Evolutionary conservation across 148 eudicot genomes (phyloP).

Genomic region (Euryodendron excelsum): DNA sequence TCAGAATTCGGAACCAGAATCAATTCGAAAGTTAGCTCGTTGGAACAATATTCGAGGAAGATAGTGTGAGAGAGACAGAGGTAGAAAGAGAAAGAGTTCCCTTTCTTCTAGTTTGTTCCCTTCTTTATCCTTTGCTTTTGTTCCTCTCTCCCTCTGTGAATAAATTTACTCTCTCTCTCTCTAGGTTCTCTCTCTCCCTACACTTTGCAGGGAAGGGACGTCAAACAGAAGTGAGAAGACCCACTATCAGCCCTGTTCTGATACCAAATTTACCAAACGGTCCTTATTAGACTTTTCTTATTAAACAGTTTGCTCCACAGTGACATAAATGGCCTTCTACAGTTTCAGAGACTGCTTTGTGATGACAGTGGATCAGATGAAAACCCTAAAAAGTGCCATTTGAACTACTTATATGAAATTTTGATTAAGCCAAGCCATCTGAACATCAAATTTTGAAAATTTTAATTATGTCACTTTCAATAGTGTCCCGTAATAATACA

Average conservation of each 20-base stretch:
- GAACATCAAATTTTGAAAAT: too few relatives aligned
- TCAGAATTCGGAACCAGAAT: neutral
- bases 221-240: slow-evolving; percentile 32
- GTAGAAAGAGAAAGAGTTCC: slow-evolving; percentile 1
- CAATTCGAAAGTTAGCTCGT: slow-evolving; percentile 1
- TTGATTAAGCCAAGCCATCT: too few relatives aligned
- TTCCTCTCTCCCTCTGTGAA: neutral
- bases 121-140: slow-evolving; percentile 20
- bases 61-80: neutral
- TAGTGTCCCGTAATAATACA: too few relatives aligned
- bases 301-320: neutral
- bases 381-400: too few relatives aligned
- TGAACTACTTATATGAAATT: too few relatives aligned
- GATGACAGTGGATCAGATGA: too few relatives aligned
- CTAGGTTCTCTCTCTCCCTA: slow-evolving; percentile 6
- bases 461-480: too few relatives aligned
- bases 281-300: neutral
- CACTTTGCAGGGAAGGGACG: slow-evolving; percentile 37
- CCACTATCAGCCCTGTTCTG: slow-evolving; percentile 16
- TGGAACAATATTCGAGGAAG: slow-evolving; percentile 7
- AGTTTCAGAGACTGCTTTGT: too few relatives aligned
- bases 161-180: neutral
- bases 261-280: slow-evolving; percentile 16
- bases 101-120: slow-evolving; percentile 10
- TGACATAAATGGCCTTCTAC: slow-evolving; percentile 11